Conservation (phyloP, 2,329 filamentous ascomycete species). For the Ceratocystis eucalypticola region DNA sequence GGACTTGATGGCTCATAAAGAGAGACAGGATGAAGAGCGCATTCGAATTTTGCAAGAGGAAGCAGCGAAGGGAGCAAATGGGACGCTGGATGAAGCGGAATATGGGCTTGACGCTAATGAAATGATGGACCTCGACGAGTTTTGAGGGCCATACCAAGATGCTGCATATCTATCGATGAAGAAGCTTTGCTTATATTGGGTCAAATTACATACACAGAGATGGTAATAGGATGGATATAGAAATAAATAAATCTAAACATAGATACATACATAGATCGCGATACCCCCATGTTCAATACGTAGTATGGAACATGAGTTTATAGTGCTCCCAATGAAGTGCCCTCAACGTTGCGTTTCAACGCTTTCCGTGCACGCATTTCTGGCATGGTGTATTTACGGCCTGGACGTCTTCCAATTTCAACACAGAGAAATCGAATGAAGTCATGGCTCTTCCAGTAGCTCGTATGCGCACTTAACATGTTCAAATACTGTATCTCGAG, state of each 20-base stretch:
- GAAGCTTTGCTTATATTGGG: background rate
- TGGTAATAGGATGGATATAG: background rate
- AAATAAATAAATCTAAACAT: background rate
- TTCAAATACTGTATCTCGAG: slow-evolving; percentile 93
- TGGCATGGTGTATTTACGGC: slow-evolving; percentile 45
- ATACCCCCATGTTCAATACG: background rate
- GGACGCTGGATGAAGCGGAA: slow-evolving; percentile 28
- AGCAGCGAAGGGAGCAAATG: slow-evolving; percentile 23
- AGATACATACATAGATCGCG: background rate
- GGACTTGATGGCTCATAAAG: slow-evolving; percentile 66
- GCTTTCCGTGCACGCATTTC: slow-evolving; percentile 47
- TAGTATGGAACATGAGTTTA: background rate
- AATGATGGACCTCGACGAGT: slow-evolving; percentile 39
- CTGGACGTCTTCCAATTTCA: slow-evolving; percentile 66
- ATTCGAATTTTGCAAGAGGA: slow-evolving; percentile 48
- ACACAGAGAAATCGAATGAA: slow-evolving; percentile 83
- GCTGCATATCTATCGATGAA: too few species aligned
- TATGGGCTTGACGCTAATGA: slow-evolving; percentile 41
- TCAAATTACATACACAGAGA: background rate
- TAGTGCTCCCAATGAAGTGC: background rate
- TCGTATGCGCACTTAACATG: slow-evolving; percentile 90
- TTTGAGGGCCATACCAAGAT: slow-evolving; percentile 16
- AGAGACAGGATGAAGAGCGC: slow-evolving; percentile 55
- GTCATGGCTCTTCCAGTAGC: slow-evolving; percentile 80
- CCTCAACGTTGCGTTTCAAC: slow-evolving; percentile 26